Percentiles rank a stretch among this genome's conserved stretches.
These are phyloP conservation scores for Scutellaria baicalensis DNA, from an alignment of 257 asterid genomes.

Conservation along the genomic window DNA sequence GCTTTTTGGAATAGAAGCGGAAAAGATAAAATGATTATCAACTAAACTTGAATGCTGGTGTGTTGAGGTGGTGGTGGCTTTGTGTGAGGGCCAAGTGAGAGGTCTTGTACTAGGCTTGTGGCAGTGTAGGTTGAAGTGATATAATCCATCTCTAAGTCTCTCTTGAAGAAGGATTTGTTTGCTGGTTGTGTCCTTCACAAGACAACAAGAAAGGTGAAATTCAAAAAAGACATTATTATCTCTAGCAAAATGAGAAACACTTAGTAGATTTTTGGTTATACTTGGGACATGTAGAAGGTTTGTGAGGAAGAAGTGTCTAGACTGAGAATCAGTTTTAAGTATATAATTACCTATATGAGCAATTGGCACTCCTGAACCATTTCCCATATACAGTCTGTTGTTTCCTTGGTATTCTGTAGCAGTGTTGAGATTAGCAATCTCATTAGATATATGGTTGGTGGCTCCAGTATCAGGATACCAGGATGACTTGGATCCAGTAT, in stretches of 20 bases:
- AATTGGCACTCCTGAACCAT: neutral
- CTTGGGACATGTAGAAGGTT: neutral
- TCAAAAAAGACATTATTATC: neutral
- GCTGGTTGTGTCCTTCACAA: neutral
- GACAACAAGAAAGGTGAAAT: neutral
- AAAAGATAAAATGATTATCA: too few species aligned
- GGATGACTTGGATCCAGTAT: neutral
- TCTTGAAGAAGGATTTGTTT: too few species aligned
- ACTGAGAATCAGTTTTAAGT: too few species aligned
- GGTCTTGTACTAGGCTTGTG: too few species aligned
- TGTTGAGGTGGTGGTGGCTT: too few species aligned
- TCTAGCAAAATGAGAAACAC: neutral
- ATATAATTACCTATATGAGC: neutral
- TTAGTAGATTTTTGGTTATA: neutral
- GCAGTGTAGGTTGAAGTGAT: too few species aligned
- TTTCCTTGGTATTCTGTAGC: neutral
- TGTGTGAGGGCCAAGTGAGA: too few species aligned
- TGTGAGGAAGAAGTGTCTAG: neutral
- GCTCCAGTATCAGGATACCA: neutral
- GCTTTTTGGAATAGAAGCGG: too few species aligned
- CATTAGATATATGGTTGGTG: neutral
- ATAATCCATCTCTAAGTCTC: too few species aligned
- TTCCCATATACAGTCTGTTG: neutral
- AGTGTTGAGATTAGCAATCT: neutral
- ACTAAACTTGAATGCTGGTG: too few species aligned